Evolutionary conservation across 352 stramenopile genomes (phyloP).

Genomic region (Phytophthora fragariaefolia): DNA sequence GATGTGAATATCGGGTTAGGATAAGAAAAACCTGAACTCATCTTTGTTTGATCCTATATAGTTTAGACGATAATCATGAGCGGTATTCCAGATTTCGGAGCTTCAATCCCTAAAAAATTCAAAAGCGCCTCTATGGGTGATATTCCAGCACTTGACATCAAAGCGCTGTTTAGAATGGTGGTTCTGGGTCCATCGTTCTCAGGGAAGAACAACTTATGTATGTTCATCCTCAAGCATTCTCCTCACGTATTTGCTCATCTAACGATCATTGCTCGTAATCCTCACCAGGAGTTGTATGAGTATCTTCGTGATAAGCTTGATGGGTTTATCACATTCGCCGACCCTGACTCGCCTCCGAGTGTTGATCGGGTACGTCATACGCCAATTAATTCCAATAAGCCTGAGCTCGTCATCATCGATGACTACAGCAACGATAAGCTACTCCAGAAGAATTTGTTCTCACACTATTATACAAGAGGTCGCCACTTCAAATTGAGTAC

Average conservation of each 20-base stretch:
- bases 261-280: conserved; percentile 29
- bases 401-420: conserved; percentile 31
- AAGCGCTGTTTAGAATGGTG: conserved; percentile 30
- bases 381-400: conserved; percentile 16
- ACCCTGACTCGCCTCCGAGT: conserved; percentile 13
- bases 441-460: conserved; percentile 17
- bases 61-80: conserved; percentile 23
- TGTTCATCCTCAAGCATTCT: no score
- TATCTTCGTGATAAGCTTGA: conserved; percentile 32
- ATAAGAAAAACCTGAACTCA: conserved; percentile 28
- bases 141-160: conserved; percentile 22
- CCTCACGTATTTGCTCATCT: conserved; percentile 14
- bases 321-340: conserved; percentile 17
- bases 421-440: conserved; percentile 26
- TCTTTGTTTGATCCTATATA: conserved; percentile 32
- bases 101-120: conserved; percentile 23
- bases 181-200: conserved; percentile 20
- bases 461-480: neutral
- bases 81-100: conserved; percentile 15
- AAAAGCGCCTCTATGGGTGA: conserved; percentile 6
- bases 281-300: conserved; percentile 27
- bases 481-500: conserved; percentile 17
- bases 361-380: conserved; percentile 19
- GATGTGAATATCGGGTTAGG: conserved; percentile 16
- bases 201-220: no score